phyloP scores from a whole-genome alignment of 345 rosid species.

The Turnera subulata region DNA sequence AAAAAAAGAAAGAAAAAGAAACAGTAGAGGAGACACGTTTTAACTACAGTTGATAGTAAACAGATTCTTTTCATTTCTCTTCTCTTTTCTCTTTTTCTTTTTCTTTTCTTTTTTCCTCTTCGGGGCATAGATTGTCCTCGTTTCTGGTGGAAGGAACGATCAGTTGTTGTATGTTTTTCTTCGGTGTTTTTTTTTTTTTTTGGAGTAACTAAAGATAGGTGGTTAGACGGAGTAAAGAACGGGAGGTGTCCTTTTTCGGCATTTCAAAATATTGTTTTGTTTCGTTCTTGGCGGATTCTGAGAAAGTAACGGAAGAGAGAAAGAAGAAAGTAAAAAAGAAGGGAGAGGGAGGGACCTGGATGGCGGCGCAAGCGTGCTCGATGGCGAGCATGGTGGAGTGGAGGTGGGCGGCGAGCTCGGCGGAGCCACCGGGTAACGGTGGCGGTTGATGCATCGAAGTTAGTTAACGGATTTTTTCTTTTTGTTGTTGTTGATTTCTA shows the following conservation, averaged over 20 bases:
- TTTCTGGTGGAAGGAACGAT: too few species aligned
- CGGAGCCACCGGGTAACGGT: slow-evolving; percentile 20
- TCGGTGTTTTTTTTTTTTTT: too few species aligned
- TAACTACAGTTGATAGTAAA: too few species aligned
- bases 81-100: too few species aligned
- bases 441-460: slow-evolving; percentile 17
- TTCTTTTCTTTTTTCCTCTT: too few species aligned
- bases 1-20: not conserved
- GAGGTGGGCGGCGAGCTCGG: slow-evolving; percentile 64
- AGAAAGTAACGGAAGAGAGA: not conserved
- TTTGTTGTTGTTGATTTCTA: not conserved
- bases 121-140: too few species aligned
- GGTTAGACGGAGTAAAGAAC: not conserved
- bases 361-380: slow-evolving; percentile 86
- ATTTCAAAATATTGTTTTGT: not conserved
- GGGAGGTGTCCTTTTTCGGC: not conserved
- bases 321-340: not conserved
- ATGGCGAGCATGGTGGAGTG: slow-evolving; percentile 91
- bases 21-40: too few species aligned
- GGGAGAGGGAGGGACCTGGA: slow-evolving; percentile 54
- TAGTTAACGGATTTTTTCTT: too few species aligned
- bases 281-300: not conserved
- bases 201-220: not conserved
- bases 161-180: too few species aligned
- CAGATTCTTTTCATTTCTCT: too few species aligned